These are phyloP conservation scores for Thelonectria discophora DNA, from an alignment of 2,329 filamentous ascomycete genomes.

Conservation along the genomic window DNA sequence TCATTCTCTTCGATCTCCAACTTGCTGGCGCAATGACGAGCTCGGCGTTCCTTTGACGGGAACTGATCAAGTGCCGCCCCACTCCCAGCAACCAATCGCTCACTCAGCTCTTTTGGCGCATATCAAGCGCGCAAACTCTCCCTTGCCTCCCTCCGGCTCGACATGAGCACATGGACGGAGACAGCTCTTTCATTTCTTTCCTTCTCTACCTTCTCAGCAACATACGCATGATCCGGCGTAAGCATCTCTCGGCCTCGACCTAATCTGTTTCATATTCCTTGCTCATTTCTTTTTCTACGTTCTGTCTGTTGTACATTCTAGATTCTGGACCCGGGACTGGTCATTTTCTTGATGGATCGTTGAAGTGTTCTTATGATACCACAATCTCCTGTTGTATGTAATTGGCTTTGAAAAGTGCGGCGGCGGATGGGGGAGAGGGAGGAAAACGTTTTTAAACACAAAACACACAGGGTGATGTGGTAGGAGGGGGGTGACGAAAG, in stretches of 20 bases:
- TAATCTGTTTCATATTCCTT: constrained; percentile 46
- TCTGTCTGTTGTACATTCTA: constrained; percentile 48
- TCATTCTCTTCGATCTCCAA: constrained; percentile 8
- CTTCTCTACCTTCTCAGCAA: constrained; percentile 35
- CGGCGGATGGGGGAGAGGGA: constrained; percentile 23
- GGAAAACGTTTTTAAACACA: constrained; percentile 16
- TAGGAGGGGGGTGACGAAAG: constrained; percentile 21
- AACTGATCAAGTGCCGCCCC: constrained; percentile 10
- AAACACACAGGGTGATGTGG: constrained; percentile 27
- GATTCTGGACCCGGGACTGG: constrained; percentile 45
- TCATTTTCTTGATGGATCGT: constrained; percentile 37
- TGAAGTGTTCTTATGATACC: constrained; percentile 43
- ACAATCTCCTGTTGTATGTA: constrained; percentile 46
- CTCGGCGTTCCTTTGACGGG: constrained; percentile 15
- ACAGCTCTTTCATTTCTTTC: constrained; percentile 18
- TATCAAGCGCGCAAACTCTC: constrained; percentile 18
- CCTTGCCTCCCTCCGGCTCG: constrained; percentile 10
- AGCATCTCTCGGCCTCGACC: constrained; percentile 44
- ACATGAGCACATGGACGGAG: background rate
- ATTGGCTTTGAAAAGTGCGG: constrained; percentile 39
- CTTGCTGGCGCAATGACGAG: constrained; percentile 11
- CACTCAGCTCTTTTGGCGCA: constrained; percentile 23
- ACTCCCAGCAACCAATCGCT: constrained; percentile 11
- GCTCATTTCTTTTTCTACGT: constrained; percentile 31
- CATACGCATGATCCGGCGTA: constrained; percentile 43